Base-by-base conservation (phyloP, 1,284 basidiomycete genomes). In the Leccinum subfulvum region DNA sequence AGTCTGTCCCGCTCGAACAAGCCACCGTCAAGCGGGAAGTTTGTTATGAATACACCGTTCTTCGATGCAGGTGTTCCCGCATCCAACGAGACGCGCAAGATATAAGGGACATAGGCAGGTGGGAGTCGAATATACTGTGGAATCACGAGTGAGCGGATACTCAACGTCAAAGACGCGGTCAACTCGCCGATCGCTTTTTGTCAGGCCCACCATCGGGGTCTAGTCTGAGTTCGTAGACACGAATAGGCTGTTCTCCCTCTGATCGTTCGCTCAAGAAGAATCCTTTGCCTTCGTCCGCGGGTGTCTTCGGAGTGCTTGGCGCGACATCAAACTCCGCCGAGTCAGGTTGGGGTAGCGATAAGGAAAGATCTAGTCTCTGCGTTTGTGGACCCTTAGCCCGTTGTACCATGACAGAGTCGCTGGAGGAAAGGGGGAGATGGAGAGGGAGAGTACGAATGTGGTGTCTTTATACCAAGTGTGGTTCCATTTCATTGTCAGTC, bases 11-110 rank as follows among this genome's bases (percentile, higher is more conserved):
- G 86, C 61, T 87, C 82, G 73, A 98, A 99, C 14, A 76, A 79
- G 30, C 92, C 92, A 16, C 95, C 95, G 68, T 98, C 91, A 6
- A 97, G 82, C 3, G 95, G 96, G 71, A 97, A 97, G 77, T 97
- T 97, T 63, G 93, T 95, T 80, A 90, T 94, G 75, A 98, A 91
- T 3, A 94, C 84, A 58, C 94, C 96, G 66, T 95, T 93, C 68
- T 87, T 89, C 3, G 93, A 87, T 7, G 93, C 92, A 1, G 91
- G 88, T 0, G 94, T 94, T 10, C 95, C 95, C 0, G 95, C 91
- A 62, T 93, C 91, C 60, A 98, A 82, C 10, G 91, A 90, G 55
- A 98, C 91, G 59, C 96, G 87, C 26, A 98, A 80, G 56, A 98
- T 85, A 74, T 97, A 98, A 2, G 96, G 95, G 18, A 79, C 80